A percentile compares a stretch with the other conserved stretches of the same genome.
phyloP scores from a whole-genome alignment of 1,284 basidiomycete genomes.

The Pholiota adiposa region DNA sequence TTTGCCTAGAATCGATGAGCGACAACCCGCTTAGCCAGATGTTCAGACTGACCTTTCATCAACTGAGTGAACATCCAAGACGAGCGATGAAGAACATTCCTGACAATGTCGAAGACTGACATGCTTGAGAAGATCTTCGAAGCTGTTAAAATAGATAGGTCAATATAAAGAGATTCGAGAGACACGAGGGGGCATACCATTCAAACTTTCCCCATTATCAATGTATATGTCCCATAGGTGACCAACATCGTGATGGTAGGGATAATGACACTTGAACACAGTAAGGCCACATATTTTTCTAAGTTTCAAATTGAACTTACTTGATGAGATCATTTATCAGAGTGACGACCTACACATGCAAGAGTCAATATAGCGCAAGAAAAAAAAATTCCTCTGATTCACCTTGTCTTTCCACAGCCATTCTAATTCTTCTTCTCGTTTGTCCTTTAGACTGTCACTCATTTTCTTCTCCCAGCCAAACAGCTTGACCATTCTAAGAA shows the following conservation, averaged over 20 bases:
- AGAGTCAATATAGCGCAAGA: conserved; percentile 12
- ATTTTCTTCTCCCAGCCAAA: conserved; percentile 73
- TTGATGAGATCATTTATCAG: conserved; percentile 34
- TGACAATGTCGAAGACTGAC: conserved; percentile 33
- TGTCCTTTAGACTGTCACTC: conserved; percentile 49
- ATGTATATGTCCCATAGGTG: conserved; percentile 64
- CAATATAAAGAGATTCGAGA: conserved; percentile 11
- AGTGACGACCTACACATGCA: conserved; percentile 20
- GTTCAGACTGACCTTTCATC: conserved; percentile 18
- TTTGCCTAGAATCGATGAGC: conserved; percentile 32
- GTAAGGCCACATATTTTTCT: conserved; percentile 30
- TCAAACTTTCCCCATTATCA: conserved; percentile 43
- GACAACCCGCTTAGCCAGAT: neutral
- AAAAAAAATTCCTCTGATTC: conserved; percentile 9
- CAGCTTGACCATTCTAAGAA: conserved; percentile 69
- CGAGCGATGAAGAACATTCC: conserved; percentile 21
- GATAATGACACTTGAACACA: conserved; percentile 52
- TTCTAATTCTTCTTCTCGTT: conserved; percentile 59
- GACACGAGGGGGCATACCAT: conserved; percentile 14
- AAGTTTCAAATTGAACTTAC: conserved; percentile 39
- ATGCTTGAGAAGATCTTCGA: conserved; percentile 27
- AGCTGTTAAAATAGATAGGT: conserved; percentile 16
- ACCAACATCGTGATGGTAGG: conserved; percentile 69
- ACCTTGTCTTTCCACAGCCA: conserved; percentile 49
- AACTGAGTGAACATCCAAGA: conserved; percentile 19